A percentile compares a stretch with the other conserved stretches of the same genome.
phyloP scores from a whole-genome alignment of 2,329 filamentous ascomycete species.

The Plenodomus biglobosus region DNA sequence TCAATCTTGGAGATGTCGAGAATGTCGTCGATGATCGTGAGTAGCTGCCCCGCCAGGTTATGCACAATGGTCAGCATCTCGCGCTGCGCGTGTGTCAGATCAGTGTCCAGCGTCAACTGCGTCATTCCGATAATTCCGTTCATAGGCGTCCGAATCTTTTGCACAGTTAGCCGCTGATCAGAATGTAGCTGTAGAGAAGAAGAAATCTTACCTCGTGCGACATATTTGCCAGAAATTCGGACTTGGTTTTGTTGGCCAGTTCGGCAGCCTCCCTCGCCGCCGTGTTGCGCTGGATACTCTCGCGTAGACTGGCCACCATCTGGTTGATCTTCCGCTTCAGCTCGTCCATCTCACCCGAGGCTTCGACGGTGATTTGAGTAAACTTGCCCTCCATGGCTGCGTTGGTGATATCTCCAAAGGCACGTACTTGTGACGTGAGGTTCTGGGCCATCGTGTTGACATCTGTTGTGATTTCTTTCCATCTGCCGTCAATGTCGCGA shows the following conservation, averaged over 20 bases:
- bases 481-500: constrained; percentile 86
- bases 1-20: constrained; percentile 77
- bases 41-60: constrained; percentile 89
- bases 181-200: no score
- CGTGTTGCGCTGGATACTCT: constrained; percentile 96
- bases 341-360: constrained; percentile 98
- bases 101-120: constrained; percentile 88
- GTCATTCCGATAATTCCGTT: constrained; percentile 99
- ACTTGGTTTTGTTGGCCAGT: constrained; percentile 96
- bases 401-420: constrained; percentile 98
- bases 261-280: constrained; percentile 94
- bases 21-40: constrained; percentile 92
- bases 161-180: no score
- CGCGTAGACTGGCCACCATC: constrained; percentile 94
- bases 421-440: constrained; percentile 92
- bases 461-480: constrained; percentile 98
- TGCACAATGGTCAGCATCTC: constrained; percentile 99
- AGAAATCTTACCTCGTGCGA: constrained; percentile 95
- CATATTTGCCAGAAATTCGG: constrained; percentile 98
- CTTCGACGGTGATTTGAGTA: constrained; percentile 94
- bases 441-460: constrained; percentile 88
- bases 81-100: constrained; percentile 90
- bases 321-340: constrained; percentile 99
- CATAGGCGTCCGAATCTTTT: no score
- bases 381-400: constrained; percentile 96